These are phyloP conservation scores for Pythium insidiosum DNA, from an alignment of 352 stramenopile genomes.

Conservation along the genomic window DNA sequence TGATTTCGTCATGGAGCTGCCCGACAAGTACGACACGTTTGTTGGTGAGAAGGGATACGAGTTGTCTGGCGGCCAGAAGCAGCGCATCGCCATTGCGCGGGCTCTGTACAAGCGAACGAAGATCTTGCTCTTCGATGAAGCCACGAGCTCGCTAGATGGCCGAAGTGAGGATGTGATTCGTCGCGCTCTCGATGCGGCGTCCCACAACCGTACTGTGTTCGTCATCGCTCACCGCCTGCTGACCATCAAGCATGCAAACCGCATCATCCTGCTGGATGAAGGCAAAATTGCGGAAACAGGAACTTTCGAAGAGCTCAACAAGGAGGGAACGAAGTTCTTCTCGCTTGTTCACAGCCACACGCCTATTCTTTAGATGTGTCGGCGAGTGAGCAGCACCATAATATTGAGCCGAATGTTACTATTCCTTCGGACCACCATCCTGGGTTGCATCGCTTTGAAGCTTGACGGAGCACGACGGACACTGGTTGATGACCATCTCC, in stretches of 20 bases:
- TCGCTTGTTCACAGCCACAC: slow-evolving; percentile 56
- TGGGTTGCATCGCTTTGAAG: slow-evolving; percentile 62
- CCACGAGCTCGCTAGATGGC: slow-evolving; percentile 76
- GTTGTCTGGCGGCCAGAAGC: slow-evolving; percentile 95
- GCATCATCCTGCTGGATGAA: slow-evolving; percentile 80
- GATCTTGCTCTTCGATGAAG: slow-evolving; percentile 80
- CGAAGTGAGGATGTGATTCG: slow-evolving; percentile 78
- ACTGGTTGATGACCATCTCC: slow-evolving; percentile 67
- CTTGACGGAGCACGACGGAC: slow-evolving; percentile 57
- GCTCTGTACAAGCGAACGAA: slow-evolving; percentile 78
- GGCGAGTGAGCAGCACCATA: too few relatives aligned
- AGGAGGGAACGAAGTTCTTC: slow-evolving; percentile 73
- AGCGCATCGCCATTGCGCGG: slow-evolving; percentile 86
- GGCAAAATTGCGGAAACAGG: slow-evolving; percentile 69
- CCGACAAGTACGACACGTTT: slow-evolving; percentile 93
- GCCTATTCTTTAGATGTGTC: slow-evolving; percentile 56
- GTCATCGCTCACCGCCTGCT: slow-evolving; percentile 82
- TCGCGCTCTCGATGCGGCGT: slow-evolving; percentile 45
- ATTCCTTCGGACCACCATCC: slow-evolving; percentile 14
- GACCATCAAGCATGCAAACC: slow-evolving; percentile 79
- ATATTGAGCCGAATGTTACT: slow-evolving; percentile 18
- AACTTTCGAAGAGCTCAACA: slow-evolving; percentile 70
- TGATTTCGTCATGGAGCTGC: slow-evolving; percentile 78
- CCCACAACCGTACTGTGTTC: slow-evolving; percentile 69
- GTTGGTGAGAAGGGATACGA: slow-evolving; percentile 97